Conservation (phyloP, 371 early-diverging fungal genomes). For the Syncephalis fuscata region DNA sequence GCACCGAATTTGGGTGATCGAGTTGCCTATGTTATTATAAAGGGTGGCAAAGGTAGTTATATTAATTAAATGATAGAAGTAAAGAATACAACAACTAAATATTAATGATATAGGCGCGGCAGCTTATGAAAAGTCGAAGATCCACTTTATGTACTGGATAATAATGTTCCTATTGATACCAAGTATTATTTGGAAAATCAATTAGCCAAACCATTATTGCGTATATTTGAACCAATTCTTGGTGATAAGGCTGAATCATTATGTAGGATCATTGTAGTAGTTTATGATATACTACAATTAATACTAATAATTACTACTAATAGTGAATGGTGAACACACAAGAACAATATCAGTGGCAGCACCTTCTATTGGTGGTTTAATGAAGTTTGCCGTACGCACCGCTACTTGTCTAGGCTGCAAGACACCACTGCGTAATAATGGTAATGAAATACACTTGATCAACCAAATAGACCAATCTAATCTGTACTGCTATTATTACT, state of each 20-base stretch:
- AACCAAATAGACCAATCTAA: neutral
- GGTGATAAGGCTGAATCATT: conserved; percentile 75
- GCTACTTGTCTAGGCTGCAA: conserved; percentile 93
- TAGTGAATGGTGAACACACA: conserved; percentile 85
- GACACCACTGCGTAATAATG: conserved; percentile 59
- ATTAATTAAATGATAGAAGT: neutral
- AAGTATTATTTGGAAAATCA: conserved; percentile 99
- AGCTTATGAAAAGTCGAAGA: conserved; percentile 98
- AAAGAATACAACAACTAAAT: neutral
- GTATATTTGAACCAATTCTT: conserved; percentile 98
- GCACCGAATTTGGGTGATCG: conserved; percentile 97
- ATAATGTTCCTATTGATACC: conserved; percentile 98
- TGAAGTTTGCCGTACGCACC: conserved; percentile 84
- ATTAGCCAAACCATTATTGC: conserved; percentile 86
- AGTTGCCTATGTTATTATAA: conserved; percentile 98
- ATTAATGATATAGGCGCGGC: conserved; percentile 31
- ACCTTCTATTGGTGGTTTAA: conserved; percentile 80
- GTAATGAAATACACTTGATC: conserved; percentile 12
- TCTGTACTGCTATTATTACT: conserved; percentile 2
- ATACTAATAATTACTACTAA: neutral
- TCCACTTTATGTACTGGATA: conserved; percentile 96
- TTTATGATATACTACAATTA: neutral
- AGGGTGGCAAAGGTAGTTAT: conserved; percentile 55
- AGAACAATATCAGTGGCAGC: conserved; percentile 73
- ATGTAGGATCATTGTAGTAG: conserved; percentile 22